phyloP scores from a whole-genome alignment of 768 basidiomycete genomes.

The Agrocybe chaxingu region DNA sequence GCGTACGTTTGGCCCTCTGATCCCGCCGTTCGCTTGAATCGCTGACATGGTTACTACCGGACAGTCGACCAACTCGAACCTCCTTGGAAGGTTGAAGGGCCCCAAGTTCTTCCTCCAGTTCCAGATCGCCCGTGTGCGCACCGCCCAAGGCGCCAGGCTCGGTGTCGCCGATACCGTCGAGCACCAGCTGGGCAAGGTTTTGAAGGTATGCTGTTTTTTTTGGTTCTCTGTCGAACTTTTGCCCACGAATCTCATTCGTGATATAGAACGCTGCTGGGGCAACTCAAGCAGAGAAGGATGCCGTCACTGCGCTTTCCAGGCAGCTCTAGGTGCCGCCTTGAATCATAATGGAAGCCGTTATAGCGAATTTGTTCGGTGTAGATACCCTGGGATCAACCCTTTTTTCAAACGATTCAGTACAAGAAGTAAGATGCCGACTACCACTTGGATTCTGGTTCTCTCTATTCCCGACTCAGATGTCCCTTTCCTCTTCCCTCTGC shows the following conservation, averaged over 20 bases:
- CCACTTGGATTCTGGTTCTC: too few relatives aligned
- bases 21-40: neutral
- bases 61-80: neutral
- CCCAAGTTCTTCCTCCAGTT: constrained; percentile 16
- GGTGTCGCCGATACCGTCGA: constrained; percentile 10
- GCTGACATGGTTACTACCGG: neutral
- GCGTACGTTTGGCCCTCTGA: constrained; percentile 2
- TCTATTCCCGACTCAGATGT: too few relatives aligned
- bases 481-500: too few relatives aligned
- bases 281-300: constrained; percentile 6
- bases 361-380: too few relatives aligned
- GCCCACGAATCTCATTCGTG: neutral
- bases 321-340: neutral
- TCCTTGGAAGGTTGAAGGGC: constrained; percentile 8
- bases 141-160: constrained; percentile 7
- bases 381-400: too few relatives aligned
- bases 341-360: too few relatives aligned
- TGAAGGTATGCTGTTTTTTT: constrained; percentile 4
- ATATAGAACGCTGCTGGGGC: constrained; percentile 10
- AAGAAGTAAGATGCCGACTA: too few relatives aligned
- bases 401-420: too few relatives aligned
- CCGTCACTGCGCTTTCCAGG: constrained; percentile 6
- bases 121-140: constrained; percentile 12
- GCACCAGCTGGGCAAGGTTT: constrained; percentile 13
- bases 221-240: neutral